These are phyloP conservation scores for Chaetothyriales sp. DNA, from an alignment of 2,329 filamentous ascomycete species.

Conservation along the genomic window DNA sequence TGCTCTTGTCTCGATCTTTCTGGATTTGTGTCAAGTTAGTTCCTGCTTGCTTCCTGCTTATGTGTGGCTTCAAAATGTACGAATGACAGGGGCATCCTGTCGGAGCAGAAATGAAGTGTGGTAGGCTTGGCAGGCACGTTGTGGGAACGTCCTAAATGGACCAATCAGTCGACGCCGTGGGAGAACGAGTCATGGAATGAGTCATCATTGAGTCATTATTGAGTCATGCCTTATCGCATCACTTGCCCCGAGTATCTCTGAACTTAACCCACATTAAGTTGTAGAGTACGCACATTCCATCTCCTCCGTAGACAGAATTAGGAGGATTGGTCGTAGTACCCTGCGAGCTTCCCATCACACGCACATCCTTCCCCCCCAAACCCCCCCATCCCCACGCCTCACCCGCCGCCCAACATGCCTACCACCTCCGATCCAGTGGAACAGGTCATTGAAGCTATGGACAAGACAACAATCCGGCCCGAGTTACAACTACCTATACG, in stretches of 20 bases:
- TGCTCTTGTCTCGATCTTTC: too few species aligned
- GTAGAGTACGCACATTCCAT: background rate
- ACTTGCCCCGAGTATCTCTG: background rate
- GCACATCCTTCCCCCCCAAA: background rate
- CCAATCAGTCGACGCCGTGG: background rate
- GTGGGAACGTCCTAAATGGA: background rate
- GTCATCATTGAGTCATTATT: background rate
- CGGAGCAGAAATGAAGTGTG: too few species aligned
- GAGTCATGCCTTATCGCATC: background rate
- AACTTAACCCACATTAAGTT: background rate
- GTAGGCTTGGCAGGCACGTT: too few species aligned
- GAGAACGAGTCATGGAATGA: background rate
- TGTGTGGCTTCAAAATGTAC: too few species aligned
- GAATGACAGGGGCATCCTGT: too few species aligned
- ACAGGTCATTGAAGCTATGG: background rate
- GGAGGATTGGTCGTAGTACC: background rate
- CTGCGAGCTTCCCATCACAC: background rate
- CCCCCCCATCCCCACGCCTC: background rate
- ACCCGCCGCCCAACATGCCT: background rate
- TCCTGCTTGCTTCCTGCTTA: too few species aligned
- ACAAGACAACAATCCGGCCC: background rate
- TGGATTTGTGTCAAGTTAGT: too few species aligned
- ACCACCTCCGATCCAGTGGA: background rate
- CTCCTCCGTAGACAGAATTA: background rate
- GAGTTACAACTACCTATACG: background rate